Evolutionary conservation across 2,329 filamentous ascomycete species (phyloP).

Genomic region (Apiospora saccharicola): DNA sequence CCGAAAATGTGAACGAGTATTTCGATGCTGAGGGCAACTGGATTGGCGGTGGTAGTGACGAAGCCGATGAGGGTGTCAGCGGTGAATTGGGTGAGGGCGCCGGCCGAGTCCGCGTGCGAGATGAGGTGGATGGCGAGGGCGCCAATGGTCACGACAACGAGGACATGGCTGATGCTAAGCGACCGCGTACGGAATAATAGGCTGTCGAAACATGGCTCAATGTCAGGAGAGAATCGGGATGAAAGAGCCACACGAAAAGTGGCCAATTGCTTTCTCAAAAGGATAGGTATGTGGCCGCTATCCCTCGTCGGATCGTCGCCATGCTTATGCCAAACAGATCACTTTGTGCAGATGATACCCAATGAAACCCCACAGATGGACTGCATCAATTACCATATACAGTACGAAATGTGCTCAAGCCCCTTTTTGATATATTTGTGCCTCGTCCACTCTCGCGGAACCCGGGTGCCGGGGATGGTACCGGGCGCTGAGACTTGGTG

Average conservation of each 20-base stretch:
- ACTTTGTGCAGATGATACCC: slow-evolving; percentile 10
- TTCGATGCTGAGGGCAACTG: slow-evolving; percentile 85
- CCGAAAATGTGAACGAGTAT: slow-evolving; percentile 86
- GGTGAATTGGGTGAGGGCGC: slow-evolving; percentile 70
- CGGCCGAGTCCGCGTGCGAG: slow-evolving; percentile 61
- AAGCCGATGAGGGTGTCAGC: slow-evolving; percentile 41
- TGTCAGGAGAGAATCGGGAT: not conserved
- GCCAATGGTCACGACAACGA: slow-evolving; percentile 51
- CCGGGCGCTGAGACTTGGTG: slow-evolving; percentile 17
- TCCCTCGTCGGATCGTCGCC: not conserved
- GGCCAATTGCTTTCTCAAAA: not conserved
- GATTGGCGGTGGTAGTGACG: slow-evolving; percentile 57
- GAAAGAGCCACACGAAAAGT: not conserved
- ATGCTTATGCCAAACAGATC: not conserved
- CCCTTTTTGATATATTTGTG: not conserved
- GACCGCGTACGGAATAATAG: slow-evolving; percentile 43
- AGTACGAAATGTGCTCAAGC: not conserved
- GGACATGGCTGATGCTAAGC: slow-evolving; percentile 46
- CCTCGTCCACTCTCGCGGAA: not conserved
- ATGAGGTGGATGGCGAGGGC: slow-evolving; percentile 60
- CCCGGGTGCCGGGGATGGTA: not conserved
- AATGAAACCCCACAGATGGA: not conserved
- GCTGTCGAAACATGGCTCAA: not conserved
- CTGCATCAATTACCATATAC: not conserved
- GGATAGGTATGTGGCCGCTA: slow-evolving; percentile 1